Evolutionary conservation across 1,284 basidiomycete genomes (phyloP).

Genomic region (Testicularia cyperi): DNA sequence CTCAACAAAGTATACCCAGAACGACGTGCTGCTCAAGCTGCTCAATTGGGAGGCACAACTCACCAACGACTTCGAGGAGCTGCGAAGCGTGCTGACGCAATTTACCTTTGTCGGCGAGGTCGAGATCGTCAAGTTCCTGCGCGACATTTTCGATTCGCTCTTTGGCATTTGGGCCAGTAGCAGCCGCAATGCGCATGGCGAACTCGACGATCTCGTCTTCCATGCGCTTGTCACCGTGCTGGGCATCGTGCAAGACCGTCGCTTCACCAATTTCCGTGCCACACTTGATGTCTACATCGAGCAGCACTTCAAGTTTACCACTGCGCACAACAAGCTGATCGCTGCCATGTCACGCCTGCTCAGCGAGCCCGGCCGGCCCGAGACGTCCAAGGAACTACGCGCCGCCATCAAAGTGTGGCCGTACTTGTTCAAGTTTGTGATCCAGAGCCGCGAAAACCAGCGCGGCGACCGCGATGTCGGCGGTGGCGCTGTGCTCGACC

Average conservation of each 20-base stretch:
- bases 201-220: slow-evolving; percentile 85
- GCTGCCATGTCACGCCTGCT: slow-evolving; percentile 80
- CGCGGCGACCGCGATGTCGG: slow-evolving; percentile 69
- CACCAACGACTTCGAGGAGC: slow-evolving; percentile 65
- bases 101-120: slow-evolving; percentile 80
- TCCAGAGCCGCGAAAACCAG: slow-evolving; percentile 82
- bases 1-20: slow-evolving; percentile 90
- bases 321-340: slow-evolving; percentile 49
- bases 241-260: slow-evolving; percentile 79
- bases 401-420: slow-evolving; percentile 94
- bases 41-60: slow-evolving; percentile 73
- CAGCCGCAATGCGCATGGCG: slow-evolving; percentile 71
- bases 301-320: slow-evolving; percentile 70
- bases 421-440: slow-evolving; percentile 91
- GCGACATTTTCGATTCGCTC: slow-evolving; percentile 87
- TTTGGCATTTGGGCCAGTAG: slow-evolving; percentile 82
- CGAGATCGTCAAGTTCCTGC: slow-evolving; percentile 84
- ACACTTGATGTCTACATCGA: slow-evolving; percentile 92
- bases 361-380: slow-evolving; percentile 71
- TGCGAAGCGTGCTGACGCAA: slow-evolving; percentile 75
- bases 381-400: slow-evolving; percentile 76
- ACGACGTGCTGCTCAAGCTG: slow-evolving; percentile 77
- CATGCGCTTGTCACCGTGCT: slow-evolving; percentile 83
- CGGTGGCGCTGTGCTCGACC: slow-evolving; percentile 78
- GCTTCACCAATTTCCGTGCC: slow-evolving; percentile 82